Conservation (phyloP, 139 green algal genomes). For the Eudorina sp. region DNA sequence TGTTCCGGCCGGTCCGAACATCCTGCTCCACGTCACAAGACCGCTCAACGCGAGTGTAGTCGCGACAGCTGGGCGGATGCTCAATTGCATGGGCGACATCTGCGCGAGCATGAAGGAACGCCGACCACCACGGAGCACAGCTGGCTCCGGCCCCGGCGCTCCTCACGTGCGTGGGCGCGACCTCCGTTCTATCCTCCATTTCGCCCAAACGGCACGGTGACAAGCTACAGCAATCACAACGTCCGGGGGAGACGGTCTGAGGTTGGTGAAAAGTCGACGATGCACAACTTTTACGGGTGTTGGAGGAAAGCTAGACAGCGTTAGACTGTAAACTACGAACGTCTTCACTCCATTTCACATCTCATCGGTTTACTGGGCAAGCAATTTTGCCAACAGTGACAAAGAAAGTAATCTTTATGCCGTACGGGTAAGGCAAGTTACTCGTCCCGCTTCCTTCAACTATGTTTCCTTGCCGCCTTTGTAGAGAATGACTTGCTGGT, state of each 20-base stretch:
- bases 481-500: too few relatives aligned
- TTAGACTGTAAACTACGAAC: neutral
- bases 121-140: constrained; percentile 6
- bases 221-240: too few relatives aligned
- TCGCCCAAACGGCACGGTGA: too few relatives aligned
- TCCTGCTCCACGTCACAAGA: constrained; percentile 2
- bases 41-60: constrained; percentile 9
- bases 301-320: neutral
- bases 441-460: too few relatives aligned
- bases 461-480: too few relatives aligned
- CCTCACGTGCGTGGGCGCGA: neutral
- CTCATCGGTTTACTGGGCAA: too few relatives aligned
- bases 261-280: neutral
- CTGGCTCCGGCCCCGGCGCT: neutral
- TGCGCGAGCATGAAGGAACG: constrained; percentile 4
- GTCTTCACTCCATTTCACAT: too few relatives aligned
- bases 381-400: too few relatives aligned
- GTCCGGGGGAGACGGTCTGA: neutral
- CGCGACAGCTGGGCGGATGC: neutral
- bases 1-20: neutral
- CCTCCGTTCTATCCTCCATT: neutral
- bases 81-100: neutral
- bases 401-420: too few relatives aligned
- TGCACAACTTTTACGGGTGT: neutral
- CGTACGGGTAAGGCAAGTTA: too few relatives aligned